Evolutionary conservation across 768 basidiomycete species (phyloP), one percentile per base, ranked within the genome.

Genomic region (Pleurotus giganteus): DNA sequence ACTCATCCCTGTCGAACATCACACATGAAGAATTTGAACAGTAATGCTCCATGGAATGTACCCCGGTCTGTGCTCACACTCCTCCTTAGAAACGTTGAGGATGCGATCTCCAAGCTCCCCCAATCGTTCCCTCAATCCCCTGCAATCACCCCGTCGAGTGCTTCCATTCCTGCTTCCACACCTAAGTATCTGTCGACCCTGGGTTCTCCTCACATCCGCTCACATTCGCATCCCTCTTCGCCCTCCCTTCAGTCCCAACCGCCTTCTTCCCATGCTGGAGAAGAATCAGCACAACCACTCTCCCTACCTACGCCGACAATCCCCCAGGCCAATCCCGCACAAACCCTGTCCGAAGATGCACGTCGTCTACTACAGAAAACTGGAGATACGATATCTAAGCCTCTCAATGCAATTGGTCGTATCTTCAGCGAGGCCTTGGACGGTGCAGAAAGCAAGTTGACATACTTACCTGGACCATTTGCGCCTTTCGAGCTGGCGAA

Each of bases 1-100:
- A 95, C 56, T 88, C 93, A 0, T 90, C 91, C 6, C 73, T 99
- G 39, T 96, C 94, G n/a, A 88, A 91, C 61, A 98, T 98, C 58
- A 84, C 90, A 0, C 90, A 94, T 66, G 88, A 89, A 41, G 93
- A 98, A 58, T 99, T 99, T 56, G 97, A 98, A 66, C 76, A 71
- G 87, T 88, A 64, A 37, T 59, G 24, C 24, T 28, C 8, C 21
- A 7, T 17, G 27, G n/a, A 45, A 39, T 11, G 7, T 43, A 32
- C 6, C 12, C 36, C 5, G 2, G 21, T 36, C 17, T 17, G 23
- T 44, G 29, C 41, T 34, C 21, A 27, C 41, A 17, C 27, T n/a
- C 45, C 28, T n/a, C 28, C 28, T 21, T 46, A 81, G 80, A 49
- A 79, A 81, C 57, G 81, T 82, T 13, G 81, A 82, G 64, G 69